phyloP scores from a whole-genome alignment of 768 basidiomycete genomes.

The Mycena leptocephala region DNA sequence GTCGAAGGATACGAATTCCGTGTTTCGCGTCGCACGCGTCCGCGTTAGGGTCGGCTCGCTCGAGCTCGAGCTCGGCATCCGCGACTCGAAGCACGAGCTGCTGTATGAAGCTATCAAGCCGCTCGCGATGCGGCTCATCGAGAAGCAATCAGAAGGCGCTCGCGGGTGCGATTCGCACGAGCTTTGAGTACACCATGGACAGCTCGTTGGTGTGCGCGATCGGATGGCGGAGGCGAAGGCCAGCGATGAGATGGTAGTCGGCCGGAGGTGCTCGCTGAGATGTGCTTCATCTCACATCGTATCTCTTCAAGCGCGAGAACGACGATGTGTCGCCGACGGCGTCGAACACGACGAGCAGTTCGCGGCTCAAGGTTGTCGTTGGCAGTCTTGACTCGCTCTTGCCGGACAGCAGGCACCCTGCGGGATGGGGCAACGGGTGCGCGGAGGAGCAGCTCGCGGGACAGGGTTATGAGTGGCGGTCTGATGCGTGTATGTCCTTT shows the following conservation, averaged over 20 bases:
- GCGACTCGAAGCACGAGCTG: constrained; percentile 92
- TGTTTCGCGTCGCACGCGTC: constrained; percentile 82
- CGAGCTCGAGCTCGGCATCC: constrained; percentile 92
- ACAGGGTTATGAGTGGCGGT: constrained; percentile 58
- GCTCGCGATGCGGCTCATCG: constrained; percentile 87
- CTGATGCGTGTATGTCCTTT: constrained; percentile 62
- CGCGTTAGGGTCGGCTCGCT: constrained; percentile 89
- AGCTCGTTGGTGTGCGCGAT: constrained; percentile 91
- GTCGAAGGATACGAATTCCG: constrained; percentile 75
- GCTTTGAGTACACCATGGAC: constrained; percentile 89
- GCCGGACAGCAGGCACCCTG: constrained; percentile 73
- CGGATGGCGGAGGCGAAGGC: constrained; percentile 75
- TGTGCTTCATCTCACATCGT: constrained; percentile 46
- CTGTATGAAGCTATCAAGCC: constrained; percentile 90
- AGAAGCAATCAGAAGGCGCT: constrained; percentile 74
- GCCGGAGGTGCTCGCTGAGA: constrained; percentile 72
- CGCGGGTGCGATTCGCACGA: constrained; percentile 81
- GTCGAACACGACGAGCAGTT: constrained; percentile 39
- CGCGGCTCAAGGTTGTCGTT: constrained; percentile 87
- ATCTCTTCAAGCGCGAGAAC: constrained; percentile 77
- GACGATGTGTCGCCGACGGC: constrained; percentile 47
- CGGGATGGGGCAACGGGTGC: constrained; percentile 80
- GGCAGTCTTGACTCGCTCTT: constrained; percentile 82
- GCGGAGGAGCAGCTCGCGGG: constrained; percentile 52
- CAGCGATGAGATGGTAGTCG: constrained; percentile 52